A percentile compares a stretch with the other conserved stretches of the same genome.
These are phyloP conservation scores for Zymoseptoria pseudotritici DNA, from an alignment of 2,329 filamentous ascomycete genomes.

Conservation along the genomic window DNA sequence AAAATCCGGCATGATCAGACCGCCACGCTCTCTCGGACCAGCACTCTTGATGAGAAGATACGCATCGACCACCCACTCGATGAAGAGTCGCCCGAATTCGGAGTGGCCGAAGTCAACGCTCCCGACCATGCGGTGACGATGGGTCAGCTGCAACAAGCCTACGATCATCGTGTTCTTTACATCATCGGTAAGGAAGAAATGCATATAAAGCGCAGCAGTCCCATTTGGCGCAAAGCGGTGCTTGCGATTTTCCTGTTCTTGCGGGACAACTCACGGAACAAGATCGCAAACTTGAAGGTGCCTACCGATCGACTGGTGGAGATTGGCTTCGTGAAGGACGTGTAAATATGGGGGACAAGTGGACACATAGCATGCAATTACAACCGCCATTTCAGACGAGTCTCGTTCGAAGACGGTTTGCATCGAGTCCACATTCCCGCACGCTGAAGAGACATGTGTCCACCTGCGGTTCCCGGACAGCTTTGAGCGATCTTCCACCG, in stretches of 20 bases:
- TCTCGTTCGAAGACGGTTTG: neutral
- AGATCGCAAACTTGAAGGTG: slow-evolving; percentile 56
- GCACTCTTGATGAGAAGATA: neutral
- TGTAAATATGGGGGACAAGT: slow-evolving; percentile 24
- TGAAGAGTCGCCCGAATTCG: neutral
- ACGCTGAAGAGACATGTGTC: too few relatives aligned
- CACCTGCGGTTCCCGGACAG: too few relatives aligned
- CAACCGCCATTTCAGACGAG: neutral
- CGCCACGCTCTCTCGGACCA: neutral
- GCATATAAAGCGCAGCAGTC: slow-evolving; percentile 39
- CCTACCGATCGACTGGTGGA: slow-evolving; percentile 57
- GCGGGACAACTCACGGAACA: slow-evolving; percentile 57
- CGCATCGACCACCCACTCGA: neutral
- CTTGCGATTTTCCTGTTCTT: slow-evolving; percentile 56
- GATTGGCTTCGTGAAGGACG: slow-evolving; percentile 63
- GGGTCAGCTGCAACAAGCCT: slow-evolving; percentile 35
- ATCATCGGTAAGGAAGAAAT: slow-evolving; percentile 57
- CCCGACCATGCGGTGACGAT: neutral
- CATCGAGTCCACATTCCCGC: neutral
- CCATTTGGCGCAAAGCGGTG: slow-evolving; percentile 39
- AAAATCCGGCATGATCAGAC: neutral
- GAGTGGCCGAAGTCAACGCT: neutral
- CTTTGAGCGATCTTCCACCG: too few relatives aligned
- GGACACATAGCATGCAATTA: neutral
- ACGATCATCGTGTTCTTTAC: slow-evolving; percentile 43